Evolutionary conservation across 106 monocot species (phyloP).

Genomic region (Dioscorea alata): DNA sequence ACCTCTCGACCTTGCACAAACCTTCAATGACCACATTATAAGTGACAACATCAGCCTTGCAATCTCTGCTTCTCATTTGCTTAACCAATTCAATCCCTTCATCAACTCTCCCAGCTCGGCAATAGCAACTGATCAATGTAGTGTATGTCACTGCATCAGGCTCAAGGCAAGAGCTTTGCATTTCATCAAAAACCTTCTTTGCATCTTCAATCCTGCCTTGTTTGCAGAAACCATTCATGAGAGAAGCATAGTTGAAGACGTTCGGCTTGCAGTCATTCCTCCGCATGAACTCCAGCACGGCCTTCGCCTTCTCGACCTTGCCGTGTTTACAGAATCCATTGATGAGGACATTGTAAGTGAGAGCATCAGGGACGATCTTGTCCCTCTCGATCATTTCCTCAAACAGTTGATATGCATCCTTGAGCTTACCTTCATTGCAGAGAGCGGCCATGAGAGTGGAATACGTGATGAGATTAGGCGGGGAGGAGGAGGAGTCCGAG

Average conservation of each 20-base stretch:
- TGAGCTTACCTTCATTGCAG: constrained; percentile 42
- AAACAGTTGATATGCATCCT: constrained; percentile 77
- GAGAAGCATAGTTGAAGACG: constrained; percentile 60
- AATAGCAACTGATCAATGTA: constrained; percentile 51
- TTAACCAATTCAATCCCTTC: constrained; percentile 59
- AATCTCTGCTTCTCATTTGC: constrained; percentile 64
- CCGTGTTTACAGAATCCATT: constrained; percentile 70
- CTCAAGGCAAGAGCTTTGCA: constrained; percentile 33
- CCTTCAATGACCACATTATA: constrained; percentile 73
- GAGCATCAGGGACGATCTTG: constrained; percentile 52
- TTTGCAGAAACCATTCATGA: constrained; percentile 69
- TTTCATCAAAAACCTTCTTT: constrained; percentile 55
- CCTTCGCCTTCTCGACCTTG: constrained; percentile 55
- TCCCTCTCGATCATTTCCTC: constrained; percentile 90
- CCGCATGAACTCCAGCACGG: constrained; percentile 67
- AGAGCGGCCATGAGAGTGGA: constrained; percentile 69
- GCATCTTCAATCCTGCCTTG: constrained; percentile 59
- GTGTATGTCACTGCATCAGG: constrained; percentile 71
- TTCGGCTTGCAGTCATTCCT: constrained; percentile 74
- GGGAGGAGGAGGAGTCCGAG: constrained; percentile 1
- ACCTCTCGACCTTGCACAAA: constrained; percentile 52
- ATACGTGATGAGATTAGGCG: constrained; percentile 75
- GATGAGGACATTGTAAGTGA: constrained; percentile 74
- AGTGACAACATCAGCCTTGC: constrained; percentile 48
- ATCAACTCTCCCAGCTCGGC: constrained; percentile 43